A percentile compares a stretch with the other conserved stretches of the same genome.
These are phyloP conservation scores for Eimeria zaria DNA, from an alignment of 169 alveolate genomes.

Conservation along the genomic window DNA sequence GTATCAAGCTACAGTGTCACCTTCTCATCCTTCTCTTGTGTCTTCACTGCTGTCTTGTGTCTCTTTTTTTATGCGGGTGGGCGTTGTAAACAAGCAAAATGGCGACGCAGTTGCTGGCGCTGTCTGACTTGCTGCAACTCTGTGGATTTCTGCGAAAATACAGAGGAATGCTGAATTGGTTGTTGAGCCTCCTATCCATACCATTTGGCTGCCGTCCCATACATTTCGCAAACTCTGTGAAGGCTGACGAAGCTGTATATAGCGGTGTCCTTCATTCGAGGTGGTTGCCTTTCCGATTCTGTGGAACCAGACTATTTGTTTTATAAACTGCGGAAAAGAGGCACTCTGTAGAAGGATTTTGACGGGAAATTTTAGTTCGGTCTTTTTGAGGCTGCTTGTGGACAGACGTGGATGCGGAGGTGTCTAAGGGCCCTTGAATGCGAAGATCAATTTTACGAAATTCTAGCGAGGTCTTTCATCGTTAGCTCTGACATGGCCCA, in stretches of 20 bases:
- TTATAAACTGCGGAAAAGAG: background rate
- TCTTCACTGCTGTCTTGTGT: background rate
- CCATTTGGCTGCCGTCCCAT: background rate
- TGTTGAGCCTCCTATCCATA: background rate
- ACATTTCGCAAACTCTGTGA: background rate
- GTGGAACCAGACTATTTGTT: background rate
- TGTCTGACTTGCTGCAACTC: background rate
- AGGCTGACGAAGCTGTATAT: background rate
- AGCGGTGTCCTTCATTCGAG: background rate
- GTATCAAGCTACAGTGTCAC: slow-evolving; percentile 12
- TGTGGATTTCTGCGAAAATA: background rate
- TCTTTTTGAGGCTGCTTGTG: background rate
- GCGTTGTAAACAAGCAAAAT: background rate
- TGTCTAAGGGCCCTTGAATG: background rate
- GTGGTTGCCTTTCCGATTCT: background rate
- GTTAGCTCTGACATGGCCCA: slow-evolving; percentile 96
- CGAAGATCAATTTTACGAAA: background rate
- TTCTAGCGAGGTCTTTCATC: slow-evolving; percentile 70
- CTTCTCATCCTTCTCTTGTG: background rate
- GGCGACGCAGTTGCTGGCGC: background rate
- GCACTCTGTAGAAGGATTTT: background rate
- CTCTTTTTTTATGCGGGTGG: background rate
- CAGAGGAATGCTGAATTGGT: background rate
- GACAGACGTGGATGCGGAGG: slow-evolving; percentile 82
- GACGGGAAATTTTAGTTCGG: background rate